phyloP scores from a whole-genome alignment of 73 alveolate species.

The Breviolum minutum region DNA sequence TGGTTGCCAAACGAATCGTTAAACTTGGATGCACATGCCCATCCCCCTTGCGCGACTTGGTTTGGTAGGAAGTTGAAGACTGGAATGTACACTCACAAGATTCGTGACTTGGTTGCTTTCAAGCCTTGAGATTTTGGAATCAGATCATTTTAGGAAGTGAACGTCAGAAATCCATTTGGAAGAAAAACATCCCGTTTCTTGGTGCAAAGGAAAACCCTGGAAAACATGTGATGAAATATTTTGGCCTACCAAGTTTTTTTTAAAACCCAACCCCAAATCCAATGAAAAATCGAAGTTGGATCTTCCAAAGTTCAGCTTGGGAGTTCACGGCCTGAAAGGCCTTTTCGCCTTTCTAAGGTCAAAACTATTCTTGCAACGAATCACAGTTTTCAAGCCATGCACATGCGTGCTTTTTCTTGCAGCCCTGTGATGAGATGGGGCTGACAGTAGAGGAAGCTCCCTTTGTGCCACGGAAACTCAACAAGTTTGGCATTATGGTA shows the following conservation, averaged over 20 bases:
- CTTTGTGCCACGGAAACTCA: slow-evolving; percentile 56
- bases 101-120: background rate
- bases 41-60: too few species aligned
- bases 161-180: background rate
- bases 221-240: too few species aligned
- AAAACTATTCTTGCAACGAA: slow-evolving; percentile 58
- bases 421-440: slow-evolving; percentile 50
- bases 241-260: too few species aligned
- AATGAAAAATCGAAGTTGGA: too few species aligned
- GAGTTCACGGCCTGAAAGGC: background rate
- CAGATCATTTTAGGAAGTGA: background rate
- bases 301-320: background rate
- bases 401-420: slow-evolving; percentile 68
- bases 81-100: slow-evolving; percentile 41
- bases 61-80: slow-evolving; percentile 66
- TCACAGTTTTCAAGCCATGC: slow-evolving; percentile 84
- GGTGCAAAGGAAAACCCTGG: too few species aligned
- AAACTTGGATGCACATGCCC: too few species aligned
- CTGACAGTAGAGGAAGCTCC: slow-evolving; percentile 38
- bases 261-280: too few species aligned
- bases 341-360: background rate
- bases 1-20: too few species aligned
- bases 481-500: slow-evolving; percentile 37
- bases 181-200: too few species aligned
- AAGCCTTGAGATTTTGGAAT: too few species aligned